Conservation (phyloP, 2,329 filamentous ascomycete species). For the Lachnellula willkommii region DNA sequence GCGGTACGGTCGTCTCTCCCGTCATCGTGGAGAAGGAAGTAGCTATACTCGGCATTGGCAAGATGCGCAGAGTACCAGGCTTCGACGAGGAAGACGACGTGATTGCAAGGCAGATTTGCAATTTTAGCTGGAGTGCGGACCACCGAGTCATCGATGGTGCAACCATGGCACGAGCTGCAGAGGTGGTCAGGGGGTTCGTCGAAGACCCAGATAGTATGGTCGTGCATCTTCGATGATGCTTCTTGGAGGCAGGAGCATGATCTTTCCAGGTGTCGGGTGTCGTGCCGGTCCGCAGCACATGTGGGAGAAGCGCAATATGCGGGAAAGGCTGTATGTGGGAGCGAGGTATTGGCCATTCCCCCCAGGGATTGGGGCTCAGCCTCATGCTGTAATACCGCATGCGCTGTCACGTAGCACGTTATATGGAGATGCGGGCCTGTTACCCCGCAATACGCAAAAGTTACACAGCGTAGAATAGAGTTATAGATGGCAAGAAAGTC, state of each 20-base stretch:
- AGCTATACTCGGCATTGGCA: conserved; percentile 84
- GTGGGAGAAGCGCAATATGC: not conserved
- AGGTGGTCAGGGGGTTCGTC: conserved; percentile 69
- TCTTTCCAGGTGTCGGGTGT: not conserved
- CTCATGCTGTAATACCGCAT: conserved; percentile 8
- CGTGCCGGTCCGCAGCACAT: not conserved
- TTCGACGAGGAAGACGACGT: conserved; percentile 57
- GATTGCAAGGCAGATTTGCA: conserved; percentile 71
- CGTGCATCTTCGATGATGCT: conserved; percentile 65
- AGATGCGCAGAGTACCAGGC: conserved; percentile 72
- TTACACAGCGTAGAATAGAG: not conserved
- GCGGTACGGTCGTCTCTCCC: conserved; percentile 84
- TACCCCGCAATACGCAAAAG: conserved; percentile 11
- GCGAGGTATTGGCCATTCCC: not conserved
- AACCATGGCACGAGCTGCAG: conserved; percentile 86
- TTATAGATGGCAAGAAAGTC: conserved; percentile 4
- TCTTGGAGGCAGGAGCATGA: not conserved
- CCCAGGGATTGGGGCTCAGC: conserved; percentile 4
- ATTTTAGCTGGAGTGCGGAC: conserved; percentile 95
- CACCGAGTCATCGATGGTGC: conserved; percentile 92
- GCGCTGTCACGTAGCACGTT: conserved; percentile 11
- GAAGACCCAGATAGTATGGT: conserved; percentile 87
- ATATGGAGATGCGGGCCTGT: conserved; percentile 6
- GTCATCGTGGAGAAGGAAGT: conserved; percentile 89
- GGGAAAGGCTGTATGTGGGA: not conserved